Percentiles rank a stretch among this genome's conserved stretches.
phyloP scores from a whole-genome alignment of 148 eudicot genomes.

The Talinum fruticosum region DNA sequence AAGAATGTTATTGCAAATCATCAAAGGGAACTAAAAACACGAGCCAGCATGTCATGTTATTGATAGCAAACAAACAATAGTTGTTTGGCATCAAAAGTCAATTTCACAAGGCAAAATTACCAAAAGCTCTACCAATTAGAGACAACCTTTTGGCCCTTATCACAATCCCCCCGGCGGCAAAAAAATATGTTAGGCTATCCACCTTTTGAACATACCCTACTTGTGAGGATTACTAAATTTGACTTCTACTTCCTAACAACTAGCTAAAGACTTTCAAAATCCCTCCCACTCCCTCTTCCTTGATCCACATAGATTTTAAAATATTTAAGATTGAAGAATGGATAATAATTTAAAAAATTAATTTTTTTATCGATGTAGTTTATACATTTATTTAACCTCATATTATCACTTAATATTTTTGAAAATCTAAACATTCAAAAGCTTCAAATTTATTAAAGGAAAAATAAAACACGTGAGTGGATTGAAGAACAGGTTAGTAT shows the following conservation, averaged over 20 bases:
- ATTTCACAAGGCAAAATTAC: not conserved
- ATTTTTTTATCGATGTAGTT: no score
- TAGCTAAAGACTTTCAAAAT: not conserved
- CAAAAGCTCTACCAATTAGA: not conserved
- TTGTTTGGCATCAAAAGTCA: not conserved
- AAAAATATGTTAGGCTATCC: constrained; percentile 16
- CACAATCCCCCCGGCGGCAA: not conserved
- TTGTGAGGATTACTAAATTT: not conserved
- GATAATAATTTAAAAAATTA: no score
- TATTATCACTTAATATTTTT: no score
- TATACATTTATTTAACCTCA: no score
- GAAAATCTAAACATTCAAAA: no score
- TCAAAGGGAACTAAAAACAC: not conserved
- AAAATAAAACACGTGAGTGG: no score
- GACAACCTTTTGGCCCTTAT: not conserved
- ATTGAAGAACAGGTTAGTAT: no score
- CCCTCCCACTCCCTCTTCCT: no score
- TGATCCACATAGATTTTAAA: no score
- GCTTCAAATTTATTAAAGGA: no score
- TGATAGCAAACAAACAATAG: not conserved
- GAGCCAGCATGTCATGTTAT: not conserved
- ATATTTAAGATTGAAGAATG: no score
- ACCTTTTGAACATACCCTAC: not conserved
- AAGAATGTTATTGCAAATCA: not conserved
- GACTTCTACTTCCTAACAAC: not conserved